Evolutionary conservation across 1,139 yeast species (phyloP).

Genomic region (Zygosaccharomyces pseudobailii): DNA sequence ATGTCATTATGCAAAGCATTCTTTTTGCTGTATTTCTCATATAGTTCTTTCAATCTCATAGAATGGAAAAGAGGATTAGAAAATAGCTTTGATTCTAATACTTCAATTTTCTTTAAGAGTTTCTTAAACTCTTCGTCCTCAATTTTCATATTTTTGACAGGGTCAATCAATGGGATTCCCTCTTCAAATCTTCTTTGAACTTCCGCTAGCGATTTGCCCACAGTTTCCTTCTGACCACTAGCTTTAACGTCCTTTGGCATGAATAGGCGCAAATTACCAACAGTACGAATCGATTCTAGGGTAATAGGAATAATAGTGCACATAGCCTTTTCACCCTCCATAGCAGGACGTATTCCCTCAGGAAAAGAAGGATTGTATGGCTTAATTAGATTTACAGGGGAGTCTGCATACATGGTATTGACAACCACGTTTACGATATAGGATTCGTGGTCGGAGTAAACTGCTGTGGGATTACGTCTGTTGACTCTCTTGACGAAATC

Average conservation of each 20-base stretch:
- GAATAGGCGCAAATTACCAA: conserved; percentile 75
- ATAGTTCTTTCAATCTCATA: conserved; percentile 56
- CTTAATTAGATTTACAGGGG: conserved; percentile 68
- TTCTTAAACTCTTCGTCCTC: conserved; percentile 69
- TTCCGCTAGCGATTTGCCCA: conserved; percentile 73
- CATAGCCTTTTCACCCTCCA: conserved; percentile 62
- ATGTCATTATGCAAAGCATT: conserved; percentile 59
- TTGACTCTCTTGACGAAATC: conserved; percentile 65
- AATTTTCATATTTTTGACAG: conserved; percentile 87
- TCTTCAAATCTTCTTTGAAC: conserved; percentile 80
- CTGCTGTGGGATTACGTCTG: conserved; percentile 50
- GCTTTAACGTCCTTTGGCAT: conserved; percentile 78
- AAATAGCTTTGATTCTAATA: conserved; percentile 66
- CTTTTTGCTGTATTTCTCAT: conserved; percentile 60
- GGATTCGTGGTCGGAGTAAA: conserved; percentile 74
- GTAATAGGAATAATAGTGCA: conserved; percentile 83
- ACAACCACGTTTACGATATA: conserved; percentile 84
- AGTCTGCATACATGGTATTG: conserved; percentile 68
- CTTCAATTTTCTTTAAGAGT: conserved; percentile 71
- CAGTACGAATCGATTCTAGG: conserved; percentile 62
- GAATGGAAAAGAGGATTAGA: conserved; percentile 69
- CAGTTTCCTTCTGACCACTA: conserved; percentile 63
- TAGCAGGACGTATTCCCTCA: conserved; percentile 84
- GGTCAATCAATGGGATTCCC: conserved; percentile 85
- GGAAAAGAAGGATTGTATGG: conserved; percentile 69